Evolutionary conservation across 2,329 filamentous ascomycete species (phyloP), one percentile per base, ranked within the genome.

Genomic region (Thielaviopsis punctulata): DNA sequence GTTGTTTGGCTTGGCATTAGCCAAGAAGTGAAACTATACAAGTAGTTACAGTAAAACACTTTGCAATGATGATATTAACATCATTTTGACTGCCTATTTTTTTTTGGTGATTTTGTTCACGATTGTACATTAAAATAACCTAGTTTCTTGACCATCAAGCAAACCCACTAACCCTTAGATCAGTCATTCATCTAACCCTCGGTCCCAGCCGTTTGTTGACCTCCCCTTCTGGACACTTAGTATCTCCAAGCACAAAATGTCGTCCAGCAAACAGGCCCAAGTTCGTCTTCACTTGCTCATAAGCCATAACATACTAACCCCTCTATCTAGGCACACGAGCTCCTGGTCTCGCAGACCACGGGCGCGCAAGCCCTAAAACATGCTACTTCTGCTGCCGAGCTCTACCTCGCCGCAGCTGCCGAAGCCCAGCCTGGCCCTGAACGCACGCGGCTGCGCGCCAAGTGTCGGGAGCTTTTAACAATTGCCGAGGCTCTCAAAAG

Each of bases 401-500:
- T 84, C 49, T 89, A 92, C 59, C 86, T 95, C 79, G 77, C 78
- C 60, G 86, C 86, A 2, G 69, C 86, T 51, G 72, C 71, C 55
- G 69, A 84, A 55, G 75, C 81, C 5, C 65, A 70, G n/a, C 71
- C 68, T 49, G 67, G 76, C n/a, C 64, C 66, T 3, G 82, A 93
- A 53, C 86, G 79, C 58, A 68, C 70, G 43, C 73, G 76, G n/a
- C 67, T 93, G 48, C 77, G 80, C 57, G 66, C 71, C 47, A 84
- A 83, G 67, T 86, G 82, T 65, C 73, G 79, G 59, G 73, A 80
- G 49, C 69, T 93, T 48, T 74, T 95, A 56, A 74, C 72, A 4
- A 69, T 74, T 55, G 89, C 86, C 2, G 88, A 95, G 65, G 71
- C 69, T 49, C 82, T 95, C 60, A 95, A 95, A 60, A 43, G 30